Base-by-base conservation (phyloP, 768 basidiomycete species). In the Tulasnella sp. region DNA sequence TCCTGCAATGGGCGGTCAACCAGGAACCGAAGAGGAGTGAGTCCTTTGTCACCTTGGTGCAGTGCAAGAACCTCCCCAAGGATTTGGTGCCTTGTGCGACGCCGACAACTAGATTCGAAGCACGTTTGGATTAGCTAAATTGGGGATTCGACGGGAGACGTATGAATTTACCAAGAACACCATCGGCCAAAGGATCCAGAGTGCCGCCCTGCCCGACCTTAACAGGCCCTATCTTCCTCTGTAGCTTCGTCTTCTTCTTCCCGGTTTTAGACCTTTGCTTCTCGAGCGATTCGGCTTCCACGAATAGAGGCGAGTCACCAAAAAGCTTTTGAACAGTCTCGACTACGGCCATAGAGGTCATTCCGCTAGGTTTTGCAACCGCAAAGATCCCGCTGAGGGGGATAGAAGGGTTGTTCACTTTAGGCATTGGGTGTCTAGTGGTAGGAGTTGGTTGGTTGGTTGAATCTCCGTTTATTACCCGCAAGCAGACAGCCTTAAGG, bases 181-280 rank as follows among this genome's bases (percentile, higher is more conserved):
- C 97, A 84, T 98, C 95, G 6, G 98, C 98, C 46, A 99, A 87
- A 20, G 98, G 98, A 86, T 99, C 98, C 73, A 99, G 86, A 4
- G 98, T 99, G 5, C 98, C 96, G 39, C 95, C 95, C 84, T 96
- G 94, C 0, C 95, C 96, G 72, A 96, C 89, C 84, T 97, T 96
- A 75, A 96, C 86, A 2, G 84, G 82, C 29, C 89, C 87, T 20
- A 84, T 83, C 72, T 86, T 86, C 32, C 61, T 67, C 26, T 67
- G 61, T 5, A 67, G 26, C 29, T 67, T 67, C 11, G 35, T 32
- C 77, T 78, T 82, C 74, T 85, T 83, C 79, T 87, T 88, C 35
- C 86, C 86, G 75, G 86, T 84, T n/a, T 83, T 84, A 42, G 80
- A 61, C 37, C 71, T 78, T 32, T 70, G 46, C 46, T 44, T 44